Percentiles rank a stretch among this genome's conserved stretches.
Evolutionary conservation across 805 yeast genomes (phyloP).

Genomic region (Sugiyamaella qingdaonensis): DNA sequence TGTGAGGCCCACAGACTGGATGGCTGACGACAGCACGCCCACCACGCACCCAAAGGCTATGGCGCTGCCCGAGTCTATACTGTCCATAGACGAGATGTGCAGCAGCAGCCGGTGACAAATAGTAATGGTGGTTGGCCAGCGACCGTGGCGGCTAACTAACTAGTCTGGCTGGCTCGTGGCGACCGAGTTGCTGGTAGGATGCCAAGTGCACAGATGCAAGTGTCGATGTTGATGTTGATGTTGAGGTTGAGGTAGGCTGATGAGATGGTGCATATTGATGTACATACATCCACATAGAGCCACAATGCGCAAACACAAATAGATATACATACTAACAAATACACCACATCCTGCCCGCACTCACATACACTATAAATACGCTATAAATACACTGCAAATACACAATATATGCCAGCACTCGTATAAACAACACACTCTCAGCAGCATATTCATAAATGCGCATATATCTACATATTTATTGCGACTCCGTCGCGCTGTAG

Average conservation of each 20-base stretch:
- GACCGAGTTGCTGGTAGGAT: background rate
- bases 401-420: no score
- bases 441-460: no score
- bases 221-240: background rate
- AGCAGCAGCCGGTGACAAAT: background rate
- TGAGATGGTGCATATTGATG: background rate
- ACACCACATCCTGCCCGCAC: no score
- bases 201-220: background rate
- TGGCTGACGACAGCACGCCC: conserved; percentile 70
- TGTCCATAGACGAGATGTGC: background rate
- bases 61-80: conserved; percentile 13
- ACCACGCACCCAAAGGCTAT: conserved; percentile 59
- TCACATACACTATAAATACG: no score
- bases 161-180: no score
- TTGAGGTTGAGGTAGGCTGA: background rate
- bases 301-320: no score
- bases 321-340: background rate
- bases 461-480: no score
- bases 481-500: no score
- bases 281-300: background rate
- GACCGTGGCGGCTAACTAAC: no score
- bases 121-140: background rate
- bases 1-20: conserved; percentile 78
- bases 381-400: no score
- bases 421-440: no score